Percentiles rank a stretch among this genome's conserved stretches.
These are phyloP conservation scores for Zygosaccharomyces gambellarensis DNA, from an alignment of 805 yeast species.

Conservation along the genomic window DNA sequence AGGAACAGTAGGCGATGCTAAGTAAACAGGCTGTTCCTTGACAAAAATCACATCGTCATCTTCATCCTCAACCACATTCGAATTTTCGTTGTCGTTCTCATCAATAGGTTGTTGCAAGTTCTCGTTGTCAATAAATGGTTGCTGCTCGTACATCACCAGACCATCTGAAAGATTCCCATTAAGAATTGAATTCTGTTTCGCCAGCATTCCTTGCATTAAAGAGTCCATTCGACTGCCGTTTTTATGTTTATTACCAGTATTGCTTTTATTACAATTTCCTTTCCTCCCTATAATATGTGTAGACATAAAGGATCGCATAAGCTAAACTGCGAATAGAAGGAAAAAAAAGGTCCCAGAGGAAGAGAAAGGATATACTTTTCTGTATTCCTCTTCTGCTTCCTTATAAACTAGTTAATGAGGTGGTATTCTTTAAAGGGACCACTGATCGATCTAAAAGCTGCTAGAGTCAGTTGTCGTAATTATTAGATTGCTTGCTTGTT, in stretches of 20 bases:
- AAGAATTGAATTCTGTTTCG: constrained; percentile 23
- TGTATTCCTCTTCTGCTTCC: not conserved
- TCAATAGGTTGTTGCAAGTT: constrained; percentile 4
- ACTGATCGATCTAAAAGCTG: not conserved
- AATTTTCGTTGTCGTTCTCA: constrained; percentile 12
- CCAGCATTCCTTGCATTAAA: constrained; percentile 25
- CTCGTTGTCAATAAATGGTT: constrained; percentile 13
- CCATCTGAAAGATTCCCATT: constrained; percentile 22
- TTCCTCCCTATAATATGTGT: not conserved
- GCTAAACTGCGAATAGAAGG: not conserved
- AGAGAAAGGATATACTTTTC: not conserved
- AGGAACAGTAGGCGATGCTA: constrained; percentile 10
- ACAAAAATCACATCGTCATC: constrained; percentile 31
- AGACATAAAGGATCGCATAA: constrained; percentile 1
- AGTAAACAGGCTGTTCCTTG: constrained; percentile 26
- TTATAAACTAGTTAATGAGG: not conserved
- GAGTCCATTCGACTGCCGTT: constrained; percentile 8
- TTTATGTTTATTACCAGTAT: not conserved
- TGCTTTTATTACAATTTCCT: not conserved
- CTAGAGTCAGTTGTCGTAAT: not conserved
- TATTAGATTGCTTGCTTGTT: not conserved
- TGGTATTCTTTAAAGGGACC: not conserved
- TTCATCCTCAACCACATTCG: constrained; percentile 8
- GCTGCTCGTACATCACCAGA: constrained; percentile 9
- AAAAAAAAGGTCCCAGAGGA: not conserved